A percentile compares a stretch with the other conserved stretches of the same genome.
Evolutionary conservation across 2,329 filamentous ascomycete species (phyloP).

Genomic region (Raffaelea arxii): DNA sequence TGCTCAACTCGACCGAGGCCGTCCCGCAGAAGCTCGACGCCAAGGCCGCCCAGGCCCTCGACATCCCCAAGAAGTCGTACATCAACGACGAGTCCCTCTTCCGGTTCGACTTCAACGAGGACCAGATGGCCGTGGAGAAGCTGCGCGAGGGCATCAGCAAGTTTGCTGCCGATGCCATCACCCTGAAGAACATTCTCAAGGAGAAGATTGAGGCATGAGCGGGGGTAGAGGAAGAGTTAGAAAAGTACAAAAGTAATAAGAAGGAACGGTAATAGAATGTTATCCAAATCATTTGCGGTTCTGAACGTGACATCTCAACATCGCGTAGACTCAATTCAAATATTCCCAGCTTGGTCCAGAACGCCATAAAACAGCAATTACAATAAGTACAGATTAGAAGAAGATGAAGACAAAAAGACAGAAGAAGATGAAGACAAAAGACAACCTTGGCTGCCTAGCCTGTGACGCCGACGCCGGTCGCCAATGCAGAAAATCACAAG

Average conservation of each 20-base stretch:
- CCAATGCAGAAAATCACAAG: not conserved
- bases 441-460: too few species aligned
- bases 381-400: too few species aligned
- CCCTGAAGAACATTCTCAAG: conserved; percentile 86
- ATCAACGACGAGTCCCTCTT: conserved; percentile 81
- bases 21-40: conserved; percentile 93
- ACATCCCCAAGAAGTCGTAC: conserved; percentile 85
- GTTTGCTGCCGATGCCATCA: conserved; percentile 92
- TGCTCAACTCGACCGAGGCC: conserved; percentile 69
- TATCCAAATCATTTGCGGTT: too few species aligned
- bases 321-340: too few species aligned
- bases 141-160: conserved; percentile 98
- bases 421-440: too few species aligned
- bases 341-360: too few species aligned
- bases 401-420: too few species aligned
- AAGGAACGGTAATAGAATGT: not conserved
- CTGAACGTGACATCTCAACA: too few species aligned
- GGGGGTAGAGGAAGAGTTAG: not conserved
- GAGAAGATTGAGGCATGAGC: conserved; percentile 54
- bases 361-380: too few species aligned
- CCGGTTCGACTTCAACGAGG: conserved; percentile 99
- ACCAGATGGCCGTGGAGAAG: conserved; percentile 99
- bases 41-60: conserved; percentile 49
- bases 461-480: not conserved
- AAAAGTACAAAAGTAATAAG: not conserved